phyloP scores from a whole-genome alignment of 2,329 filamentous ascomycete genomes.

The Dactylellina haptotyla region DNA sequence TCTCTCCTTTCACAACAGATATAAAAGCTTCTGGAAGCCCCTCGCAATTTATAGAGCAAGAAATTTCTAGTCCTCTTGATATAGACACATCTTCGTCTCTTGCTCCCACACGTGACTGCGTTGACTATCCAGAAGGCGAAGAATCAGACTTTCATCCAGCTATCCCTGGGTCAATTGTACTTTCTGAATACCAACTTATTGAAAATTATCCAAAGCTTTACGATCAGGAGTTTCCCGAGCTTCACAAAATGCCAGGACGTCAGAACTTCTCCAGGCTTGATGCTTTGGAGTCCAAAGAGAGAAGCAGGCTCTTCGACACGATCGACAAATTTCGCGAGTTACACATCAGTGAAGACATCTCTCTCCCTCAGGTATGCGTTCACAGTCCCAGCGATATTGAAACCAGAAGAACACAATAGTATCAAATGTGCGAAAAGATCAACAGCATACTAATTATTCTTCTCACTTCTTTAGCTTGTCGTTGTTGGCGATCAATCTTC shows the following conservation, averaged over 20 bases:
- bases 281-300: constrained; percentile 7
- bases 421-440: background rate
- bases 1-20: too few species aligned
- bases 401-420: background rate
- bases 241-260: background rate
- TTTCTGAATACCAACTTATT: background rate
- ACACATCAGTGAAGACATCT: constrained; percentile 57
- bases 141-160: background rate
- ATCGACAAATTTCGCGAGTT: constrained; percentile 57
- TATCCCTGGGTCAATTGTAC: background rate
- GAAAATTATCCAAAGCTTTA: background rate
- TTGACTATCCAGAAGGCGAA: background rate
- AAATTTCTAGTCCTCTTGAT: too few species aligned
- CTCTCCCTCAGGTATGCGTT: constrained; percentile 56
- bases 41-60: too few species aligned
- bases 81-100: too few species aligned
- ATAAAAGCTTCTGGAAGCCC: too few species aligned
- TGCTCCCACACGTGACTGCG: too few species aligned
- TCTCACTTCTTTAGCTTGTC: constrained; percentile 54
- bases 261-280: constrained; percentile 31
- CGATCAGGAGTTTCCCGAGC: background rate
- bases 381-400: background rate
- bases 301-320: constrained; percentile 32
- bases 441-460: background rate
- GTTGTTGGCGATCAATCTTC: constrained; percentile 58